Base-by-base conservation (phyloP, 2,329 filamentous ascomycete genomes). In the Microsporum canis region DNA sequence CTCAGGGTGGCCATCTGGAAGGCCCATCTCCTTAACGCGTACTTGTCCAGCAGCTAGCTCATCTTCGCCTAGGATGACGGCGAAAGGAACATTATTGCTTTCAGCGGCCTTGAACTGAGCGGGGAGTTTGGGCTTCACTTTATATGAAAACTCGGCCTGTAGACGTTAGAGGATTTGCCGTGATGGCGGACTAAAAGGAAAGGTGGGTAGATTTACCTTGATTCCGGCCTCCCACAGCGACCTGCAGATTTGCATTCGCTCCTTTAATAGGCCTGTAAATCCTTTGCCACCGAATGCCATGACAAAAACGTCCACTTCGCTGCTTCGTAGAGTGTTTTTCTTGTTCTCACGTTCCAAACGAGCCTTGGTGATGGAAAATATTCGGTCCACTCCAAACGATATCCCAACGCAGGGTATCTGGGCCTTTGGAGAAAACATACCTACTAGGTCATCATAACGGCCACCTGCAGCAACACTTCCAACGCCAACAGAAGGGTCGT, bases 221-320 rank as follows among this genome's bases (percentile, higher is more conserved):
- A 97, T 86, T 23, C 89, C 91, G 5, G 88, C 89, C 67, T 90
- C 85, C 90, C 92, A 95, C 57, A 97, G 79, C 65, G 80, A 80
- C 66, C 84, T 82, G 62, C 87, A 86, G 41, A 97, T 82, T 31
- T 84, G 79, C 84, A 96, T 91, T 66, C 92, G 87, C 78, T 96
- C 88, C 66, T 85, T 84, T 60, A 96, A 76, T 65, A 95, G 79
- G 53, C 89, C 90, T 14, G 82, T 87, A 73, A 91, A 92, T 23
- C 86, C 88, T 75, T 91, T 92, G 59, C 89, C 88, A 60, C 90
- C 91, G 70, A 96, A 91, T 0, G 91, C 91, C 91, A 97, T 97
- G 69, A 97, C 88, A 75, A 85, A 96, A 53, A 91, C 91, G 70
- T 97, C 91, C 2, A 91, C 87, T 68, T 94, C 88, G 69, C 86